Conservation (phyloP, 305 asterid species). For the Fraxinus albicans region DNA sequence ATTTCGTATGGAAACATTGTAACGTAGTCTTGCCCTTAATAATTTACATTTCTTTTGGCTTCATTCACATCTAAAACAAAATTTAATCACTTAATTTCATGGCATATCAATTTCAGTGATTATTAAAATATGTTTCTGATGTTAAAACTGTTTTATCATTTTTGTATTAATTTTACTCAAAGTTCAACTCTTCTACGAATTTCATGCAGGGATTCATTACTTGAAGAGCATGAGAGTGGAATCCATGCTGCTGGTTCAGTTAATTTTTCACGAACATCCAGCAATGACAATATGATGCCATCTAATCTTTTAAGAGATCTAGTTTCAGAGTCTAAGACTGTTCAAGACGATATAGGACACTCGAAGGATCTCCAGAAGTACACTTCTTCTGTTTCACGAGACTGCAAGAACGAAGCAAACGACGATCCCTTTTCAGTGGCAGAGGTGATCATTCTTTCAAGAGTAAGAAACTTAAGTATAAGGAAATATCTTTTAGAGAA, state of each 20-base stretch:
- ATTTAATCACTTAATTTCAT: neutral
- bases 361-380: neutral
- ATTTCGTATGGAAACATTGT: neutral
- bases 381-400: conserved; percentile 4
- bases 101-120: conserved; percentile 1
- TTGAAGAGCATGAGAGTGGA: conserved; percentile 28
- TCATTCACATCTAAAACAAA: neutral
- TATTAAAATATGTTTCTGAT: neutral
- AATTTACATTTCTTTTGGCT: neutral
- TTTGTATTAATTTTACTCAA: neutral
- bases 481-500: neutral
- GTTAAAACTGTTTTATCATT: neutral
- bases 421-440: conserved; percentile 15
- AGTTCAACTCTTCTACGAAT: neutral
- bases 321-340: conserved; percentile 3
- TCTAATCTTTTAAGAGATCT: conserved; percentile 21
- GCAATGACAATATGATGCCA: conserved; percentile 24
- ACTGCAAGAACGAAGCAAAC: conserved; percentile 14
- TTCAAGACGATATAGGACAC: conserved; percentile 23
- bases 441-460: conserved; percentile 31
- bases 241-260: conserved; percentile 25
- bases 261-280: conserved; percentile 23
- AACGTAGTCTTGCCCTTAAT: neutral
- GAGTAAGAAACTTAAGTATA: neutral
- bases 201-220: conserved; percentile 38